Percentiles rank a stretch among this genome's conserved stretches.
Evolutionary conservation across 1,284 basidiomycete genomes (phyloP).

Genomic region (Puccinia polysora): DNA sequence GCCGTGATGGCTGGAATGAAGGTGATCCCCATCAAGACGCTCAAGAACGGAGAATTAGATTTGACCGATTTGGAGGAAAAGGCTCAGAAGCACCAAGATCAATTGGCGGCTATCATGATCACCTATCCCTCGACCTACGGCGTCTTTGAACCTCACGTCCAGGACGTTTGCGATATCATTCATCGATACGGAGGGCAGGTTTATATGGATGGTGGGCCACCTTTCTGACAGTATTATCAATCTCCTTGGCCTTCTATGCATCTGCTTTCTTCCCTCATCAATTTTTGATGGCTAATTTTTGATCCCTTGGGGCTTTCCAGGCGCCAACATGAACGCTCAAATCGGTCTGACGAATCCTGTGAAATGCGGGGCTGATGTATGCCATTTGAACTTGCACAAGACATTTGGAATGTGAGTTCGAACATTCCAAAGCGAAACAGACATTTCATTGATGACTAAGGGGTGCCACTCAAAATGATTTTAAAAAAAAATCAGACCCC

Average conservation of each 20-base stretch:
- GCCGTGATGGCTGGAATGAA: constrained; percentile 96
- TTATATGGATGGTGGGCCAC: constrained; percentile 73
- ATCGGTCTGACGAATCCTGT: constrained; percentile 94
- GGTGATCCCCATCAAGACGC: constrained; percentile 87
- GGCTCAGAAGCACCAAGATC: constrained; percentile 83
- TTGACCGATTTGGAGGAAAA: constrained; percentile 77
- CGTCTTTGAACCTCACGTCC: constrained; percentile 89
- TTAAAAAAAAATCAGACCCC: constrained; percentile 61
- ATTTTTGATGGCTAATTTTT: not conserved
- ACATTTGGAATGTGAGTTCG: constrained; percentile 76
- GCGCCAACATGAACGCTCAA: constrained; percentile 91
- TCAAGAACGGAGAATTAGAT: constrained; percentile 80
- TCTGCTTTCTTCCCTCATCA: too few relatives aligned
- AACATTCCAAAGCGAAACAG: constrained; percentile 16
- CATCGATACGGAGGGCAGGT: constrained; percentile 95
- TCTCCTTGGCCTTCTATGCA: not conserved
- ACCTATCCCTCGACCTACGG: constrained; percentile 95
- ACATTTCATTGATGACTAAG: constrained; percentile 53
- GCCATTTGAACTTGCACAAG: constrained; percentile 96
- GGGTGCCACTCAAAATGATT: too few relatives aligned
- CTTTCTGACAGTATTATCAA: not conserved
- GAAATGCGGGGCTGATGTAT: constrained; percentile 91
- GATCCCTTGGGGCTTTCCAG: constrained; percentile 49
- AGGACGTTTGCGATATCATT: constrained; percentile 83
- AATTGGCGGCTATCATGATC: constrained; percentile 94